Base-by-base conservation (phyloP, 192 early-diverging fungal species). In the Lobosporangium transversale region DNA sequence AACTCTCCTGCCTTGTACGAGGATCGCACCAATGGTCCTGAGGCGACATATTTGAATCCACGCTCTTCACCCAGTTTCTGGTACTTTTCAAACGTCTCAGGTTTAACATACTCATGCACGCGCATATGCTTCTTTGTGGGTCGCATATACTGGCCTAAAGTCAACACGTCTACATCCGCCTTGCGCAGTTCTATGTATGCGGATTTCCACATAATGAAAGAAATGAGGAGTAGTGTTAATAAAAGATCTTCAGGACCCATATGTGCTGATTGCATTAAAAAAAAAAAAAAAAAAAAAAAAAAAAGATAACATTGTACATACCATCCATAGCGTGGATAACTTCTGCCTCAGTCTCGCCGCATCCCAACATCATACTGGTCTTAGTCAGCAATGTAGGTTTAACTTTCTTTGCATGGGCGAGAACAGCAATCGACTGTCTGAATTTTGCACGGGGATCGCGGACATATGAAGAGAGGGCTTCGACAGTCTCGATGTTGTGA, bases 91-190 rank as follows among this genome's bases (percentile, higher is more conserved):
- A 97, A 99, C 76, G 94, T 94, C 47, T 93, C 90, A 4, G 96
- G 96, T 44, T 91, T 88, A 40, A 99, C 90, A 66, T 97, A 99
- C 70, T 95, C 95, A 57, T 93, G 86, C 21, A 98, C 93, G 86
- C 97, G 97, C 94, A 99, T 96, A 79, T 99, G 95, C 62, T 93
- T 91, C 86, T 97, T 99, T 23, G 97, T 97, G n/a, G 97, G 97
- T 47, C 94, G 88, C 97, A 99, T 99, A 78, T 99, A 99, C 81
- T 99, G 97, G n/a, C 97, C 97, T 58, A 99, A 82, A 11, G 97
- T 99, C 20, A 99, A 87, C 43, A 95, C 94, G 69, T 99, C 97
- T 23, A 97, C 95, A 42, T 91, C 86, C 15, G 89, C 84, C 23
- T 88, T 84, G 50, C 96, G 83, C 58, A 97, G 74, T 62, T 89